A percentile compares a stretch with the other conserved stretches of the same genome.
Evolutionary conservation across 1,284 basidiomycete genomes (phyloP).

Genomic region (Leccinum pachyderme): DNA sequence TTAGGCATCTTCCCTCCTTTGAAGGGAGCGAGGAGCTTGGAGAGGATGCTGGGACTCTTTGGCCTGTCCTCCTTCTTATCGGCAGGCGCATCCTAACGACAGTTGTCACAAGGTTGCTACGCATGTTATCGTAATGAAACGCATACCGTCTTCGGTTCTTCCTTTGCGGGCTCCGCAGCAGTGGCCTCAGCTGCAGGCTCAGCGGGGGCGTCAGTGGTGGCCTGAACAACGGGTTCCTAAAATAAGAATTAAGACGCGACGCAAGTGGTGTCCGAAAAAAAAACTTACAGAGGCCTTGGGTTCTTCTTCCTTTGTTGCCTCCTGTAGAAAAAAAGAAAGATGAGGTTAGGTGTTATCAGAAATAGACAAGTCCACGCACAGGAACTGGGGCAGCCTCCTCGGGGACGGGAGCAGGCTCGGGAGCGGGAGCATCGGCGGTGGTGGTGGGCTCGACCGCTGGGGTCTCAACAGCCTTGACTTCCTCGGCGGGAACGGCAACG

Average conservation of each 20-base stretch:
- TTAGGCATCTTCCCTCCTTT: conserved; percentile 52
- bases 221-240: conserved; percentile 6
- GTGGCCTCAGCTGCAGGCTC: conserved; percentile 37
- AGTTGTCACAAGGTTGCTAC: not conserved
- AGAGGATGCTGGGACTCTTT: conserved; percentile 71
- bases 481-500: conserved; percentile 49
- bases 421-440: conserved; percentile 36
- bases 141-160: conserved; percentile 60
- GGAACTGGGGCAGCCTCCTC: conserved; percentile 35
- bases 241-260: not conserved
- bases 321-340: conserved; percentile 32
- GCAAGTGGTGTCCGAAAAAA: fast-evolving
- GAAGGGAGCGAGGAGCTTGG: conserved; percentile 74
- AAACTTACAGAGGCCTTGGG: conserved; percentile 41
- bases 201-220: conserved; percentile 37
- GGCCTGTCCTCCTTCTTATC: conserved; percentile 74
- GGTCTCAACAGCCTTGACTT: conserved; percentile 51
- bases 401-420: conserved; percentile 25
- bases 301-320: conserved; percentile 51
- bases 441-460: conserved; percentile 39
- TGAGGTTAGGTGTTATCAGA: not conserved
- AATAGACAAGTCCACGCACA: conserved; percentile 14
- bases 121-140: not conserved
- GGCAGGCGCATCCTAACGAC: conserved; percentile 37
- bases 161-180: conserved; percentile 44